phyloP scores from a whole-genome alignment of 768 basidiomycete genomes.

The Leucocoprinus leucothites region DNA sequence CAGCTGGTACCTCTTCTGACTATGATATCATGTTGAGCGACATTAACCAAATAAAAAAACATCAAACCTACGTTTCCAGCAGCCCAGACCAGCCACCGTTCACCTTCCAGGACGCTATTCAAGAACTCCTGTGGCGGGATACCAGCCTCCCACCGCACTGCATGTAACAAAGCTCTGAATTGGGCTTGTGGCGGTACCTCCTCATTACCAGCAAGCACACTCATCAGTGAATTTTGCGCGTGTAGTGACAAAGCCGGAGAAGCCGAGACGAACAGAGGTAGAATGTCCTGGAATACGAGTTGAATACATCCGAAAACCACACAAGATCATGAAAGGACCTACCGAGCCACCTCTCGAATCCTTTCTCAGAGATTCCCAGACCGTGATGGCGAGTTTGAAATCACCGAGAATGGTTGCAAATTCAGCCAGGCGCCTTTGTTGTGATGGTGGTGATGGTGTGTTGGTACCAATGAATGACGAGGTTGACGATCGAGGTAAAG shows the following conservation, averaged over 20 bases:
- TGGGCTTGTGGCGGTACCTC: constrained; percentile 64
- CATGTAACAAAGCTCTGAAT: constrained; percentile 62
- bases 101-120: constrained; percentile 59
- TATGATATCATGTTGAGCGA: constrained; percentile 22
- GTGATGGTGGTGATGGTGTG: constrained; percentile 46
- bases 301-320: no score
- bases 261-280: constrained; percentile 69
- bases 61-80: constrained; percentile 66
- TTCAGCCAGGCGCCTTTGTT: constrained; percentile 88
- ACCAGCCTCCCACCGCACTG: constrained; percentile 75
- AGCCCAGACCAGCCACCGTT: constrained; percentile 85
- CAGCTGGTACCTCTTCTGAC: constrained; percentile 76
- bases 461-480: constrained; percentile 22
- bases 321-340: constrained; percentile 24
- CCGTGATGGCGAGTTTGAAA: constrained; percentile 72
- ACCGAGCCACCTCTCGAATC: constrained; percentile 89
- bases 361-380: constrained; percentile 87
- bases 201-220: constrained; percentile 36
- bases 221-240: constrained; percentile 56
- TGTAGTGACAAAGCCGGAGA: constrained; percentile 59
- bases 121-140: constrained; percentile 59
- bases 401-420: constrained; percentile 93
- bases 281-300: constrained; percentile 66
- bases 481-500: constrained; percentile 35
- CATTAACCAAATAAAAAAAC: background rate